Evolutionary conservation across 331 rosid species (phyloP), one percentile per base, ranked within the genome.

Genomic region (Dryas integrifolia): DNA sequence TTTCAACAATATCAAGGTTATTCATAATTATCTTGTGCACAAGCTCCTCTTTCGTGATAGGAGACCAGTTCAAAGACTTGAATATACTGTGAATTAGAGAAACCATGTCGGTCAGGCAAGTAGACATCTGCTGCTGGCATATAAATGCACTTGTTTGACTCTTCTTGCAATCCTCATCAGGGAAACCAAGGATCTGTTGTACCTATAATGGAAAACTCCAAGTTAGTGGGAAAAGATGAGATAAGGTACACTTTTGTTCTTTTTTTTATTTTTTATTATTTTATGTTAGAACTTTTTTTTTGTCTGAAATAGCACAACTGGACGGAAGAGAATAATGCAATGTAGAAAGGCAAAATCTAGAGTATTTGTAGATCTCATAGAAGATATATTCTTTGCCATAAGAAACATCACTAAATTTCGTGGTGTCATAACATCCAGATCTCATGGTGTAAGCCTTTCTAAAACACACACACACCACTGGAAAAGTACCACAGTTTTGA

Each of bases 11-110:
- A 76, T 88, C 85, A 60, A 85, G 73, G 62, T 78, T 75, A 68
- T 84, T 84, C 79, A 81, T 78, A 48, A 87, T 71, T 65, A 89
- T 89, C 87, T 89, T 87, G 57, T 87, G 84, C 81, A 87, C 74
- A 62, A 91, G 90, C 86, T 91, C 90, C 84, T 80, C 88, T 75
- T 87, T 86, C 59, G 92, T 91, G 72, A 89, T 81, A 58, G 85
- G 50, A 63, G 66, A 73, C 85, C 87, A 78, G 72, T 80, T 83
- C 55, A 79, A 78, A 53, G 86, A 81, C 78, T 70, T 58, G 76
- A 86, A 86, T 55, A 91, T 85, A 53, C 81, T 58, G 69, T 81
- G 81, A 59, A 86, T 83, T 77, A 87, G 80, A 65, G 84, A 77
- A 70, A 84, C 90, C 72, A 85, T 66, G 59, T 86, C 83, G 72